Conservation (phyloP, 352 stramenopile species). For the Pythium aristosporum region DNA sequence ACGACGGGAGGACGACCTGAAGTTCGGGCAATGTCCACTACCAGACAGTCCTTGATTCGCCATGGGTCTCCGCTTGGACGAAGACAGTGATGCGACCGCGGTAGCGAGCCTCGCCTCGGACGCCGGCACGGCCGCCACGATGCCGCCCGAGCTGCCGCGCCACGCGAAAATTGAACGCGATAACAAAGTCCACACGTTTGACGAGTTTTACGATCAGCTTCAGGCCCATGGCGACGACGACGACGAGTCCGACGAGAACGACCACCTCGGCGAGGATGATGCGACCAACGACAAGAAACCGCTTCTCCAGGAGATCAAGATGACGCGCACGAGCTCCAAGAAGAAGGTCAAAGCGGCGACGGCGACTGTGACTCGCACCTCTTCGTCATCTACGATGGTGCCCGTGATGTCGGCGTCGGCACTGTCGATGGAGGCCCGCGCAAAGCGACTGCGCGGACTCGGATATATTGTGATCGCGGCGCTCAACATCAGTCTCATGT, state of each 20-base stretch:
- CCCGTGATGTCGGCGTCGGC: conserved; percentile 4
- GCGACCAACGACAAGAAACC: conserved; percentile 14
- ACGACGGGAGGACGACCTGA: background rate
- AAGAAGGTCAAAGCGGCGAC: conserved; percentile 15
- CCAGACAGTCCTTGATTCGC: conserved; percentile 7
- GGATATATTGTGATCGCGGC: conserved; percentile 49
- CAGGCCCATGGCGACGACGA: conserved; percentile 3
- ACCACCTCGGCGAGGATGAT: background rate
- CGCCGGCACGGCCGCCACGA: background rate
- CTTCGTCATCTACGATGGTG: conserved; percentile 14
- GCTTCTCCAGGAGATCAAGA: conserved; percentile 23
- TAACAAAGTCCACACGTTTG: conserved; percentile 24
- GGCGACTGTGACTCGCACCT: background rate
- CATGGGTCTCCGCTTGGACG: conserved; percentile 13
- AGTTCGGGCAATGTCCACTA: background rate
- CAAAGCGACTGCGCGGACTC: conserved; percentile 35
- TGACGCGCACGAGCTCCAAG: conserved; percentile 28
- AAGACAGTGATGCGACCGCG: background rate
- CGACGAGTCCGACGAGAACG: background rate
- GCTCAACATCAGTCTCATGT: conserved; percentile 68
- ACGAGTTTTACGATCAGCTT: conserved; percentile 22
- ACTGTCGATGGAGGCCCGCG: conserved; percentile 1
- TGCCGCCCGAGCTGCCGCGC: conserved; percentile 19
- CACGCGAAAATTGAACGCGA: conserved; percentile 22
- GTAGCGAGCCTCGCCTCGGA: background rate